Evolutionary conservation across 305 asterid species (phyloP).

Genomic region (Plantago coronopus): DNA sequence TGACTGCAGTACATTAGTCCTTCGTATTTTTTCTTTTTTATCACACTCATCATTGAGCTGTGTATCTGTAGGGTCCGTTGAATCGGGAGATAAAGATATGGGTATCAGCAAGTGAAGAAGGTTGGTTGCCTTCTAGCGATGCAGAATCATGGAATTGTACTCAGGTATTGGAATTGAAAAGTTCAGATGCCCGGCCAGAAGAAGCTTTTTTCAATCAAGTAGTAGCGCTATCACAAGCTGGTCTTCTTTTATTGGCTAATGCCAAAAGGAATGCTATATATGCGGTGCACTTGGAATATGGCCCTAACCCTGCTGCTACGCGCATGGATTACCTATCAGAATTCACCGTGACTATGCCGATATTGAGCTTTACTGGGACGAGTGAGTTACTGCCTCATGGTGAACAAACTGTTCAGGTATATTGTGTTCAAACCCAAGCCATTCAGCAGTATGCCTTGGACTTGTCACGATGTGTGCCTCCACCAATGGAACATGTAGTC

Average conservation of each 20-base stretch:
- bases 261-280: conserved; percentile 94
- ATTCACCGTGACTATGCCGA: conserved; percentile 71
- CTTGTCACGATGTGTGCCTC: conserved; percentile 74
- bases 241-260: conserved; percentile 88
- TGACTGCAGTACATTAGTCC: no score
- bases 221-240: conserved; percentile 81
- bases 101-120: conserved; percentile 91
- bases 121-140: conserved; percentile 98
- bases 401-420: conserved; percentile 82
- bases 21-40: conserved; percentile 32
- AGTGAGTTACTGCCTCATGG: conserved; percentile 54
- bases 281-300: conserved; percentile 85
- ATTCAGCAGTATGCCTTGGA: conserved; percentile 92
- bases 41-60: conserved; percentile 42
- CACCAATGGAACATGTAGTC: conserved; percentile 48
- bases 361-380: conserved; percentile 38
- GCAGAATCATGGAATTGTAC: conserved; percentile 86
- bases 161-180: conserved; percentile 74
- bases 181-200: conserved; percentile 62
- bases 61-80: conserved; percentile 83
- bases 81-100: conserved; percentile 88
- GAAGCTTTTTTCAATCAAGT: conserved; percentile 97
- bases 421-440: conserved; percentile 95
- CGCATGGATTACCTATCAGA: conserved; percentile 89
- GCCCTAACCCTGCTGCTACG: conserved; percentile 75